Conservation (phyloP, 2,329 filamentous ascomycete genomes). For the Phialophora verrucosa region DNA sequence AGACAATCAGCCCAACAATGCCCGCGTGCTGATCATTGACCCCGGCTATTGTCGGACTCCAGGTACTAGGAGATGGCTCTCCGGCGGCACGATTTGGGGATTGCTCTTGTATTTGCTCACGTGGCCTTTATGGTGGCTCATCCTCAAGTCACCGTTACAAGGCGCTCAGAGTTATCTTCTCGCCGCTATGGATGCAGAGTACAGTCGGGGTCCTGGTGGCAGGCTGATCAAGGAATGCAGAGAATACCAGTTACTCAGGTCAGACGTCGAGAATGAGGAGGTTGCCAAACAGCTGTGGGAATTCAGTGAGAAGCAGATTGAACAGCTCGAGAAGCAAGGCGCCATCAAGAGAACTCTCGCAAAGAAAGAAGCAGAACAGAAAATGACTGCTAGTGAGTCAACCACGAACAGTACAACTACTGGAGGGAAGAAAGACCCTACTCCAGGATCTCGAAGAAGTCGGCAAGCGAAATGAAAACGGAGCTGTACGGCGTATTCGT, state of each 20-base stretch:
- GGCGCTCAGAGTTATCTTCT: conserved; percentile 87
- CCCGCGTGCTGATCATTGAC: conserved; percentile 84
- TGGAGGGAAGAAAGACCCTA: conserved; percentile 41
- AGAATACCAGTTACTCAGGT: conserved; percentile 71
- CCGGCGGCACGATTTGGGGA: conserved; percentile 80
- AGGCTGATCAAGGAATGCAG: conserved; percentile 87
- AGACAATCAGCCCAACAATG: conserved; percentile 79
- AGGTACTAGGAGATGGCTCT: conserved; percentile 85
- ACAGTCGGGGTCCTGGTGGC: conserved; percentile 69
- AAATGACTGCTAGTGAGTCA: conserved; percentile 33
- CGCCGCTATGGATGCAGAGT: conserved; percentile 79
- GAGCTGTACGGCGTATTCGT: conserved; percentile 11
- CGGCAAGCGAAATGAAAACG: conserved; percentile 43
- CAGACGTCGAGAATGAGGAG: conserved; percentile 77
- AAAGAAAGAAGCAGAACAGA: conserved; percentile 57
- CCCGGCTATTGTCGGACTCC: conserved; percentile 85
- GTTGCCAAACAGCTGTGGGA: conserved; percentile 88
- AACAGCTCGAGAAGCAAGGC: conserved; percentile 78
- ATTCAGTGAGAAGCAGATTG: conserved; percentile 81
- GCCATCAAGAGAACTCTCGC: conserved; percentile 65
- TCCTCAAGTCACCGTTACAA: conserved; percentile 82
- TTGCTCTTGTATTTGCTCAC: conserved; percentile 75
- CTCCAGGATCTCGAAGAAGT: conserved; percentile 49
- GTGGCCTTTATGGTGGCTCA: conserved; percentile 83
- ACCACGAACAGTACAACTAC: conserved; percentile 29